phyloP scores from a whole-genome alignment of 495 filamentous ascomycete species.

The Gamarada debralockiae region DNA sequence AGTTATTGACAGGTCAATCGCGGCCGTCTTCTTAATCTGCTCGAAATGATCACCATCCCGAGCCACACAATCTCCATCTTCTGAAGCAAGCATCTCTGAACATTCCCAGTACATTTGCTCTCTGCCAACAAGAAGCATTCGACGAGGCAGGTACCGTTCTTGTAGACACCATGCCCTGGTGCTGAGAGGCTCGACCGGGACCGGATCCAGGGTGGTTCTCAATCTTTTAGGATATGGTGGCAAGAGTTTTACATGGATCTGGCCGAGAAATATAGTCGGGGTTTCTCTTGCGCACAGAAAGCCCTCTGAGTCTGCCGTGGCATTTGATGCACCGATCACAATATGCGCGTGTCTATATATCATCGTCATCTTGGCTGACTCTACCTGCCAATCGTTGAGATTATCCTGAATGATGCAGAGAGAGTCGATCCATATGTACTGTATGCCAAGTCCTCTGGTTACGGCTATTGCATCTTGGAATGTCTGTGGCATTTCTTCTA shows the following conservation, averaged over 20 bases:
- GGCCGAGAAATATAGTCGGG: not conserved
- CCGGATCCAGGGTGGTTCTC: not conserved
- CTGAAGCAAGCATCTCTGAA: not conserved
- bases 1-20: not conserved
- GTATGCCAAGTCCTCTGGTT: not conserved
- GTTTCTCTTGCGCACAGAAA: not conserved
- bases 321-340: slow-evolving; percentile 5
- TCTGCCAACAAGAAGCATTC: not conserved
- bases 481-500: not conserved
- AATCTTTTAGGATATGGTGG: not conserved
- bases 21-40: not conserved
- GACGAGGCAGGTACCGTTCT: not conserved
- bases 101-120: not conserved
- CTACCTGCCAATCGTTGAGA: slow-evolving; percentile 7
- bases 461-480: slow-evolving; percentile 8
- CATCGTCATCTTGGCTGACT: slow-evolving; percentile 14
- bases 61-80: not conserved
- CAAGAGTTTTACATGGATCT: not conserved
- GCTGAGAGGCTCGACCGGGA: not conserved
- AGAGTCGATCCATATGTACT: slow-evolving; percentile 8
- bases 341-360: slow-evolving; percentile 16
- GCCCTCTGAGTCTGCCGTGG: not conserved
- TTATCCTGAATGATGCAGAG: too few relatives aligned
- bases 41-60: not conserved
- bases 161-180: not conserved